A percentile compares a stretch with the other conserved stretches of the same genome.
phyloP scores from a whole-genome alignment of 169 alveolate species.

The Cardiosporidium cionae region DNA sequence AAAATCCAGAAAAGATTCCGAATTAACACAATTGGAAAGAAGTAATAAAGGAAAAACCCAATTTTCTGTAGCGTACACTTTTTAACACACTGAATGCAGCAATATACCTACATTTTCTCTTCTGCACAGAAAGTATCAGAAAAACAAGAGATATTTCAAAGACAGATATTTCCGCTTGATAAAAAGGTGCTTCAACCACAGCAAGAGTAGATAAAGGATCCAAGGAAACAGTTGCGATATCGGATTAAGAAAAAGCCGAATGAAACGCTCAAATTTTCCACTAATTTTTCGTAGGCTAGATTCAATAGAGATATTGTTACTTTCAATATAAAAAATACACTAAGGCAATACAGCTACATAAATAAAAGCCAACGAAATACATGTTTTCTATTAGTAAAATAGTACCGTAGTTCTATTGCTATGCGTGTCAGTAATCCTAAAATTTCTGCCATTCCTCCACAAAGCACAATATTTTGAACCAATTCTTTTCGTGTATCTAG shows the following conservation, averaged over 20 bases:
- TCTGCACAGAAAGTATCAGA: background rate
- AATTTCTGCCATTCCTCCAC: background rate
- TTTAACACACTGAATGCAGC: background rate
- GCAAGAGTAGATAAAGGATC: too few relatives aligned
- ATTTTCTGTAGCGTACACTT: background rate
- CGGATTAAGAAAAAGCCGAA: too few relatives aligned
- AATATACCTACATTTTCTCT: background rate
- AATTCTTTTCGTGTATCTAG: background rate
- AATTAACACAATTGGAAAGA: background rate
- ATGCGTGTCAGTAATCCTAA: background rate
- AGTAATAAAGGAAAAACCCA: background rate
- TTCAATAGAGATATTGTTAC: too few relatives aligned
- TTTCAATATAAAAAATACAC: too few relatives aligned
- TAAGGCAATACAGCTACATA: too few relatives aligned
- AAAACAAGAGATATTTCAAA: too few relatives aligned
- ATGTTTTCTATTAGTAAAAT: background rate
- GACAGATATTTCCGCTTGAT: too few relatives aligned
- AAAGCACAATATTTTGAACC: slow-evolving; percentile 5
- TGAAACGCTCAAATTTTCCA: too few relatives aligned
- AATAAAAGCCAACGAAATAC: too few relatives aligned
- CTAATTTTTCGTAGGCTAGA: too few relatives aligned
- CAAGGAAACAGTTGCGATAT: too few relatives aligned
- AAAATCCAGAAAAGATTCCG: background rate
- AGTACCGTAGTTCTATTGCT: slow-evolving; percentile 1
- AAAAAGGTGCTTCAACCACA: too few relatives aligned